These are phyloP conservation scores for Alternaria postmessia DNA, from an alignment of 2,329 filamentous ascomycete genomes.

Conservation along the genomic window DNA sequence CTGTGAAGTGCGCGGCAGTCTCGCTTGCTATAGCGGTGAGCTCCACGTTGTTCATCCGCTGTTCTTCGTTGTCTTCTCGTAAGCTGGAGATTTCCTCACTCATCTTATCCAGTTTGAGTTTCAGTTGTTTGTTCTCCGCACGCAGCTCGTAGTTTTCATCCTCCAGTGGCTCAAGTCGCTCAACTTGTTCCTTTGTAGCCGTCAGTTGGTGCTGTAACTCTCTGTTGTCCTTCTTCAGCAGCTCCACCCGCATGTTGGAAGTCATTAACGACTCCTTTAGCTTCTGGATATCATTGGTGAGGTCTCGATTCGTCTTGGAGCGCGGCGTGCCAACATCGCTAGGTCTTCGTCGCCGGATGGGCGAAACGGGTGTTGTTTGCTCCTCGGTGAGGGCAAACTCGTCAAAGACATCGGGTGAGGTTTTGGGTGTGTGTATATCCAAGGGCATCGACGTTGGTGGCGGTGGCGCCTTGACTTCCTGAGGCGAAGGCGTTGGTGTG, in stretches of 20 bases:
- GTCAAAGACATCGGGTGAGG: constrained; percentile 30
- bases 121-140: constrained; percentile 33
- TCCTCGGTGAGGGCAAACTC: constrained; percentile 44
- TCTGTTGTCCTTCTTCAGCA: constrained; percentile 42
- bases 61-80: constrained; percentile 24
- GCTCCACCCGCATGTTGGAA: constrained; percentile 42
- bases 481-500: constrained; percentile 23
- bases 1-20: constrained; percentile 34
- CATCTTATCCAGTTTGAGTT: constrained; percentile 31
- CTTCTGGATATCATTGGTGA: constrained; percentile 38
- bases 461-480: constrained; percentile 14
- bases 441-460: constrained; percentile 10
- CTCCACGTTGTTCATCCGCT: constrained; percentile 30
- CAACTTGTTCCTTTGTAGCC: constrained; percentile 32
- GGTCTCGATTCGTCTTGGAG: constrained; percentile 39
- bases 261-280: constrained; percentile 40
- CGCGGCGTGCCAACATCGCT: constrained; percentile 36
- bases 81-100: constrained; percentile 27
- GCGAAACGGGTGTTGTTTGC: constrained; percentile 39
- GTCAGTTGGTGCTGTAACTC: constrained; percentile 40
- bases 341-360: constrained; percentile 37
- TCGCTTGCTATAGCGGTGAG: constrained; percentile 41
- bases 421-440: constrained; percentile 11
- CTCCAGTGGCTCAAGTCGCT: constrained; percentile 38
- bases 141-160: constrained; percentile 38